Percentiles rank a stretch among this genome's conserved stretches.
phyloP scores from a whole-genome alignment of 805 yeast species.

The Zygotorulaspora danielsina region DNA sequence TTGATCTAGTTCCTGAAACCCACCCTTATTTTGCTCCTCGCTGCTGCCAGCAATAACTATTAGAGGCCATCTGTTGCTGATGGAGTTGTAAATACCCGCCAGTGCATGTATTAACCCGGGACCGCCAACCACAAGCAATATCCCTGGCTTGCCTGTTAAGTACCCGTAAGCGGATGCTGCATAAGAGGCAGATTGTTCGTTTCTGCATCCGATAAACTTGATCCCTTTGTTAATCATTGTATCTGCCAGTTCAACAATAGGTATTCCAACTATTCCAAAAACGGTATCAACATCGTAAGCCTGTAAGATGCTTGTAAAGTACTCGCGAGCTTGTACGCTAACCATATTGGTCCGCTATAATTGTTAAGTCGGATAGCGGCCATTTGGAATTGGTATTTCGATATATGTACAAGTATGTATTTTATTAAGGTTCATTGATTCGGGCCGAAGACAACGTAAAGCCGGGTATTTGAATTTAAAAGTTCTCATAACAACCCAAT shows the following conservation, averaged over 20 bases:
- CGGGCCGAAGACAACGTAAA: too few relatives aligned
- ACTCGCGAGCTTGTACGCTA: conserved; percentile 7
- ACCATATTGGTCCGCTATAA: not conserved
- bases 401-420: too few relatives aligned
- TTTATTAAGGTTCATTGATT: too few relatives aligned
- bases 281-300: conserved; percentile 51
- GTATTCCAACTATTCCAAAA: conserved; percentile 74
- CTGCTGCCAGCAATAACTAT: conserved; percentile 60
- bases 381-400: too few relatives aligned
- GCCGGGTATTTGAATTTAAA: too few relatives aligned
- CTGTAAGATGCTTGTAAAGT: conserved; percentile 46
- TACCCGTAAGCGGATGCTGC: conserved; percentile 73
- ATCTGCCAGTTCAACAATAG: conserved; percentile 67
- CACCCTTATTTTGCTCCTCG: conserved; percentile 51
- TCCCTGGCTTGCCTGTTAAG: conserved; percentile 61
- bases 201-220: conserved; percentile 56
- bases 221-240: conserved; percentile 52
- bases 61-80: conserved; percentile 60
- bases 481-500: too few relatives aligned
- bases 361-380: too few relatives aligned
- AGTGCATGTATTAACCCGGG: conserved; percentile 68
- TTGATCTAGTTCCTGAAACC: conserved; percentile 70
- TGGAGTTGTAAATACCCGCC: conserved; percentile 63
- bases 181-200: conserved; percentile 71
- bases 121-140: conserved; percentile 67